Evolutionary conservation across 495 filamentous ascomycete genomes (phyloP), one percentile per base, ranked within the genome.

Genomic region (Aspergillus sparsus): DNA sequence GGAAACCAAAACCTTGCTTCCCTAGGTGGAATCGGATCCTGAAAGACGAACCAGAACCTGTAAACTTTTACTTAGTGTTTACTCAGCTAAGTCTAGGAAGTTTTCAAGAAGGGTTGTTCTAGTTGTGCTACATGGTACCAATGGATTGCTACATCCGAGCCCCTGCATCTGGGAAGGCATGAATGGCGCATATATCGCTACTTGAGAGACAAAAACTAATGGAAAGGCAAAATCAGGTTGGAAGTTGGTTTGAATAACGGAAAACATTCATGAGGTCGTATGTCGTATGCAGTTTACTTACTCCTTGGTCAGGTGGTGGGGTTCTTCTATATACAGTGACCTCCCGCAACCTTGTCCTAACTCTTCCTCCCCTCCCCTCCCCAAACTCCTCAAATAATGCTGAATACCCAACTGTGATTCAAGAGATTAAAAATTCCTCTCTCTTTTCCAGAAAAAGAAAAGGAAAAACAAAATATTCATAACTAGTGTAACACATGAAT

Each of bases 251-350:
- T 27, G 21, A 27, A 27, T 27, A 1, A 27, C 21, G 21, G 21
- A 27, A 27, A 27, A 27, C 21, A 27, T 27, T 27, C 21, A 27
- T 27, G 21, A 27, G 21, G 21, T 27, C 21, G 21, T 27, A 27
- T 27, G 21, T 27, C 21, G 3, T 27, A 27, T 27, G 21, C 21
- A 27, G 21, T 27, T 27, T 27, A 27, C 21, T 27, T 27, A 27
- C 21, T 27, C 10, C 44, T 47, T 21, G n/a, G 44, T 47, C 44
- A 47, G 44, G 44, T 47, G 44, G 44, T 15, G 44, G 16, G 44
- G 44, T 21, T 18, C n/a, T 21, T 21, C n/a, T 47, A 47, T 21
- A 47, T 47, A 47, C 44, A 47, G 44, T 41, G 11, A 41, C 37
- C 21, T 27, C 21, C 21, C n/a, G 37, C 11, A 10, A 10, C 37